Base-by-base conservation (phyloP, 1,284 basidiomycete species). In the Boletus sp. region DNA sequence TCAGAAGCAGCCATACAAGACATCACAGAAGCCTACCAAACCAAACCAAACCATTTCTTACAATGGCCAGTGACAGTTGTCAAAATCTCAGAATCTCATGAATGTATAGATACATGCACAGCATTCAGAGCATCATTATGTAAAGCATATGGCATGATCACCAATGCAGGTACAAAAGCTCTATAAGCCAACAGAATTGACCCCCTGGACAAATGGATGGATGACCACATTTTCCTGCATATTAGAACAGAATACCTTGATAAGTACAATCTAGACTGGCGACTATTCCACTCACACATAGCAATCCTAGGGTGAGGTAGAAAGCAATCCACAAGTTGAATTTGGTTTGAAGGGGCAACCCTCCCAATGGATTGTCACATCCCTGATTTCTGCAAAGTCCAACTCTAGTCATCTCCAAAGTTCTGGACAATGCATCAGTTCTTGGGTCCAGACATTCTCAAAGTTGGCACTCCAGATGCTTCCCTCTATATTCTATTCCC, bases 241-340 rank as follows among this genome's bases (percentile, higher is more conserved):
- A 43, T 43, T n/a, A 23, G 7, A 43, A 11, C 10, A 1, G n/a
- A 43, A 23, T 8, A 23, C 11, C 21, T 21, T 19, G 17, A 9
- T 11, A 11, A 43, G 2, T 43, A 43, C n/a, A 43, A 43, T 3
- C 9, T 4, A 6, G 8, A 6, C 17, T 8, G 17, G 2, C 17
- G 8, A 19, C 4, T 19, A 1, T 38, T 17, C 17, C 1, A 21
- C 1, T 1, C 14, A 19, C 1, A 2, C 37, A 38, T 43, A n/a
- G 6, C 10, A 10, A 3, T 11, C 9, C 8, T 9, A 1, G 10
- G 40, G 23, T 11, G 40, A n/a, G 40, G n/a, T n/a, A 43, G n/a
- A 8, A 43, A 43, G 13, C 40, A n/a, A 5, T 43, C 2, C 1
- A 11, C 8, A 11, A 17, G n/a, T 11, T 11, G 2, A 23, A 43